Base-by-base conservation (phyloP, 306 rosid genomes). In the Mimosa bimucronata region DNA sequence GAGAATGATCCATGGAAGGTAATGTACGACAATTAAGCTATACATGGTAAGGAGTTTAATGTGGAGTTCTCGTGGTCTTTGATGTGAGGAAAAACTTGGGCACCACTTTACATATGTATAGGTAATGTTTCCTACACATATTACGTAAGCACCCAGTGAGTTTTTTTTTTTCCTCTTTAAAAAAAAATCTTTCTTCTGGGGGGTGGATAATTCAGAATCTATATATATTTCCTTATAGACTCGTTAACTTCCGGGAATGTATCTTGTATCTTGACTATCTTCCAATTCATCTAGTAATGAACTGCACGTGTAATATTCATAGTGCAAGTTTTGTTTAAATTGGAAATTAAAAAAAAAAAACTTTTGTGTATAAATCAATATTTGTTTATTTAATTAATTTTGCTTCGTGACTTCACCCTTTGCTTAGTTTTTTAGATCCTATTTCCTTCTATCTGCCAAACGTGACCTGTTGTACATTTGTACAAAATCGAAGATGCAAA, bases 1-100 rank as follows among this genome's bases (percentile, higher is more conserved):
- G 21, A 61, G 52, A 70, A 15, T 6, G 26, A 21, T n/a, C 62
- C 62, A 12, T 26, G 66, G 2, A 79, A 71, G 77, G 83, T 58
- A 71, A 72, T 16, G 16, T 10, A 60, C 38, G 38, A 34, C 38
- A 34, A 34, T 34, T 34, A 34, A 30, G 12, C 62, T 46, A 28
- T 6, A 31, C 46, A 58, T 42, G 42, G 77, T 9, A 79, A 79
- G 19, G 4, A n/a, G 29, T 30, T 30, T 28, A 29, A 31, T 31
- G 13, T 21, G 34, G 52, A 34, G 40, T 65, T 37, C 1, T 23
- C 58, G 37, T 4, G 34, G 55, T 40, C 52, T 11, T 38, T 14
- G 41, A 66, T 15, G 41, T 25, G 1, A 8, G 5, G 14, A 18
- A 77, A 7, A 31, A 13, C n/a, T 34, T 14, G 46, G 46, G 18